phyloP scores from a whole-genome alignment of 2,329 filamentous ascomycete species.

The Calonectria pseudoturangicola region DNA sequence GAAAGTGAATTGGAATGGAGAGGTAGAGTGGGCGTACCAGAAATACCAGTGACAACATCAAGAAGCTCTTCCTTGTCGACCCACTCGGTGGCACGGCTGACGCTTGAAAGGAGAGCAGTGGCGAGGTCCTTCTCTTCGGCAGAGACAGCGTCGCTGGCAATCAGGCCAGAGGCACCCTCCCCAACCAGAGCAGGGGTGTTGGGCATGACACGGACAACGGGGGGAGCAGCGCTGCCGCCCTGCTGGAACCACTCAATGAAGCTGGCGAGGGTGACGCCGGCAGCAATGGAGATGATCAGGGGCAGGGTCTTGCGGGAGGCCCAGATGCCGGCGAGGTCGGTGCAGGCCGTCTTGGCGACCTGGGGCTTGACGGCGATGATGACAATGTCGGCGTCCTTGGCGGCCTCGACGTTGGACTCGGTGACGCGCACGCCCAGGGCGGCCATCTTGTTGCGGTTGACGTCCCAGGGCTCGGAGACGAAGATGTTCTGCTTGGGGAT shows the following conservation, averaged over 20 bases:
- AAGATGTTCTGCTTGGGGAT: slow-evolving; percentile 66
- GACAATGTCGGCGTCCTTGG: slow-evolving; percentile 65
- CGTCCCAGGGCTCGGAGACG: slow-evolving; percentile 72
- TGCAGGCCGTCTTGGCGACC: slow-evolving; percentile 67
- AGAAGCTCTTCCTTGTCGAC: slow-evolving; percentile 69
- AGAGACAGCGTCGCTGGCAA: slow-evolving; percentile 65
- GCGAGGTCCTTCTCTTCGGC: slow-evolving; percentile 65
- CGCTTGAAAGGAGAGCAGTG: slow-evolving; percentile 64
- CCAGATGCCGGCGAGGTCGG: slow-evolving; percentile 66
- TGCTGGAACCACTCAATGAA: slow-evolving; percentile 65
- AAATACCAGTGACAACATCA: slow-evolving; percentile 70
- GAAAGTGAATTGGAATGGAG: accelerated
- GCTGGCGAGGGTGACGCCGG: slow-evolving; percentile 68
- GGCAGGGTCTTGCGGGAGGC: slow-evolving; percentile 59
- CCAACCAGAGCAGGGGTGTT: slow-evolving; percentile 71
- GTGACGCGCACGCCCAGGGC: slow-evolving; percentile 67
- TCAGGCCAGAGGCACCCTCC: slow-evolving; percentile 70
- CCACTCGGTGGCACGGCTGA: slow-evolving; percentile 70
- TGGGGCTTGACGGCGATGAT: slow-evolving; percentile 72
- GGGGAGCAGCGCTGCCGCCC: slow-evolving; percentile 61
- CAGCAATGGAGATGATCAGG: slow-evolving; percentile 69
- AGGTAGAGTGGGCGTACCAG: slow-evolving; percentile 59
- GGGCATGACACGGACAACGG: slow-evolving; percentile 71
- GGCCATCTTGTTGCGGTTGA: slow-evolving; percentile 70
- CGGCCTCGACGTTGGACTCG: slow-evolving; percentile 67